Evolutionary conservation across 192 early-diverging fungal genomes (phyloP), one percentile per base, ranked within the genome.

Genomic region (Backusella tarrabulga): DNA sequence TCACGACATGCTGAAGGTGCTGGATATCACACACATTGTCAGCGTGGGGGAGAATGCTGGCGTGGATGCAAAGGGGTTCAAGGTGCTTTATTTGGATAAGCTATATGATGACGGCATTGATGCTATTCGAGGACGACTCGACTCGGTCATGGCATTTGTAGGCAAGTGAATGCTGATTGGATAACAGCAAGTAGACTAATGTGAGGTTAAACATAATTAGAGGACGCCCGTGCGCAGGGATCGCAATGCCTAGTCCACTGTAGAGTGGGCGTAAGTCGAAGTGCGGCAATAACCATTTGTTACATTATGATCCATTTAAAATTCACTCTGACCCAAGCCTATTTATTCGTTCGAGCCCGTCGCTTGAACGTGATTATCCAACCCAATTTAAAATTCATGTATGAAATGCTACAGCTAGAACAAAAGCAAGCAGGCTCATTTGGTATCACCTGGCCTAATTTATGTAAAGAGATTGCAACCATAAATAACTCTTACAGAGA

Each of bases 341-440:
- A 90, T 66, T 35, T 88, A 12, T 85, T 84, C 75, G 89, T 90
- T 34, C 84, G 89, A 4, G 89, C 89, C 1, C 83, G 87, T 36
- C 85, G 89, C 14, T 67, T 90, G 6, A 90, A 88, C 80, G 89
- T 90, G 7, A 88, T 90, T 32, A 90, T 90, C n/a, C 89, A 90
- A 69, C 89, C 89, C 32, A 90, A 90, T 75, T 67, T 90, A 6
- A 84, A 87, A 41, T 88, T 90, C 46, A 90, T 90, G 89, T 90
- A 88, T 70, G 89, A 90, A 68, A 74, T 90, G 21, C 34, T 90
- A n/a, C 89, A 90, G 72, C 81, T 86, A 75, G 89, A 90, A 76
- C 87, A 90, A 71, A 79, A 77, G 34, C 46, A 88, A 34, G 35
- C 44, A 15, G 87, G 87, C 1, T 79, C 75, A 41, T 76, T 76